Conservation (phyloP, 169 alveolate species). For the Cryptosporidium ryanae region DNA sequence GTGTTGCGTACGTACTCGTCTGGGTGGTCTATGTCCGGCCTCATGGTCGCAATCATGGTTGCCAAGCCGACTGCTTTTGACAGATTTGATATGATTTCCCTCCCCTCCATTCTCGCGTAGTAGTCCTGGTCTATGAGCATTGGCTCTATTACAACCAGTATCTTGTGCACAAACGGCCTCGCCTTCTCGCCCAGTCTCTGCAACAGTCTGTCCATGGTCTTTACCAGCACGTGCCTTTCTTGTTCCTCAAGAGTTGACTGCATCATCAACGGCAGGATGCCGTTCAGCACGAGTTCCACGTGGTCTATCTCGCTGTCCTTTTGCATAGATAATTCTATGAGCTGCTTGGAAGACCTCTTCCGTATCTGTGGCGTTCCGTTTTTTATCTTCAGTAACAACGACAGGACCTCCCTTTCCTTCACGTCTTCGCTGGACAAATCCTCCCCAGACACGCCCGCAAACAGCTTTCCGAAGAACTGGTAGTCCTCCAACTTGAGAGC, state of each 20-base stretch:
- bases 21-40: constrained; percentile 99
- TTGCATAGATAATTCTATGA: constrained; percentile 92
- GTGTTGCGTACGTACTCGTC: constrained; percentile 98
- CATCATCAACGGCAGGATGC: constrained; percentile 98
- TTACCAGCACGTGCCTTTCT: constrained; percentile 98
- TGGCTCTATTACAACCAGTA: constrained; percentile 98
- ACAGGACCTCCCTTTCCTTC: constrained; percentile 95
- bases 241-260: constrained; percentile 96
- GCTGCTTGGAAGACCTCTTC: constrained; percentile 93
- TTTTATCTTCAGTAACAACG: constrained; percentile 94
- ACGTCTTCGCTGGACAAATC: constrained; percentile 93
- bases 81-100: constrained; percentile 96
- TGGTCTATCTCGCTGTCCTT: constrained; percentile 95
- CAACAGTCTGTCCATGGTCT: constrained; percentile 92
- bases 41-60: constrained; percentile 99
- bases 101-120: constrained; percentile 99
- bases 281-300: constrained; percentile 92
- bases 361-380: constrained; percentile 99
- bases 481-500: constrained; percentile 93
- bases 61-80: constrained; percentile 98
- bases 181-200: constrained; percentile 96
- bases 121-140: constrained; percentile 98
- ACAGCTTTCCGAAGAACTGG: constrained; percentile 87
- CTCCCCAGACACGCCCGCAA: constrained; percentile 92
- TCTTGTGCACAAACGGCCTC: constrained; percentile 98